Base-by-base conservation (phyloP, 2,329 filamentous ascomycete species). In the Bimuria novae-zelandiae region DNA sequence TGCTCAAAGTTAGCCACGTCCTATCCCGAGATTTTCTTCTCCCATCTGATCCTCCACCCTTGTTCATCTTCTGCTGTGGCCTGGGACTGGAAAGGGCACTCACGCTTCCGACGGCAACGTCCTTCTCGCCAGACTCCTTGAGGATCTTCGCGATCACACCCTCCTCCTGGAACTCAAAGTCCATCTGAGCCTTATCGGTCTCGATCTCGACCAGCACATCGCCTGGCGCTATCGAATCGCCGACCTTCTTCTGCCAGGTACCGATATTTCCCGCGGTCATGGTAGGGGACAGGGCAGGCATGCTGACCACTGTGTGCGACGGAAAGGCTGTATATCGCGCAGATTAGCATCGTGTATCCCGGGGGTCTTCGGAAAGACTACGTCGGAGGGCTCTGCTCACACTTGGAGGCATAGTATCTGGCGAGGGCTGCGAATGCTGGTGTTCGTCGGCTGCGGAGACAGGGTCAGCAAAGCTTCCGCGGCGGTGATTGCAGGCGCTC, bases 171-270 rank as follows among this genome's bases (percentile, higher is more conserved):
- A 96, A 97, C 79, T 99, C 94, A 76, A 99, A 97, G 82, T 99
- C 94, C 94, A 99, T 99, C 82, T 97, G 94, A 61, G 94, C 94
- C 84, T 99, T 99, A 80, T 99, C 94, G 68, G 94, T 99, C 84
- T 99, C 94, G 70, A 97, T 96, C 83, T 96, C 92, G 65, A 96
- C 92, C 65, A 99, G 81, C 41, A 99, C 94, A 75, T 99, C 94
- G 75, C 94, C 94, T 47, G 95, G 92, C 53, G 85, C 81, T 75
- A 99, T 87, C 59, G 81, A 72, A 77, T 99, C 94, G 73, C 94
- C 94, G 63, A 87, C 83, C 82, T 97, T 95, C 85, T 97, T 99
- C 82, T 97, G 91, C 94, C 94, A 99, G 61, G 87, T 81, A 69
- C 94, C 95, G 77, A 99, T 96, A 81, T 96, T 96, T 75, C 94